Evolutionary conservation across 345 rosid genomes (phyloP), one percentile per base, ranked within the genome.

Genomic region (Dimocarpus longan): DNA sequence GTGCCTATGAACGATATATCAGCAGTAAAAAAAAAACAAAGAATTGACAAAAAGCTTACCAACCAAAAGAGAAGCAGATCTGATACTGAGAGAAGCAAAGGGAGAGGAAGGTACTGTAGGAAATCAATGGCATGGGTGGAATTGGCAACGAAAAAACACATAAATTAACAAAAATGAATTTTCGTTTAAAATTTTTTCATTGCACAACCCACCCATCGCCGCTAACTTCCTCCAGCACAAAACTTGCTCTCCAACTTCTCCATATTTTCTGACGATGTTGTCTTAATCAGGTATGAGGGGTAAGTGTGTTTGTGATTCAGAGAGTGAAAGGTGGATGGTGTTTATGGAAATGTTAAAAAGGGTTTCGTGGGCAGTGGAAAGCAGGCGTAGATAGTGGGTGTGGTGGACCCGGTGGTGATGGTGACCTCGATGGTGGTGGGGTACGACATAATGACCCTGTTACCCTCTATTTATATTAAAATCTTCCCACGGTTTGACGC

Each of bases 101-200:
- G 78, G 74, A 46, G n/a, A 77, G 80, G 80, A 59, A 68, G 75
- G 74, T 42, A 68, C 46, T 15, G 39, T 43, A 68, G 74, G 68
- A 77, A 69, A 69, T 77, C 26, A 42, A 52, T 10, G 80, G 80
- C 48, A 77, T 77, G 68, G 80, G 80, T 67, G 80, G 80, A 37
- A 39, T 77, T 37, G 80, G 80, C 73, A 77, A 77, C 73, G 37
- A 32, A 32, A 32, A 67, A 50, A 50, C 4, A 67, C 8, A 28
- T 3, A 10, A 19, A 63, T 59, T 24, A 11, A 67, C 15, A 3
- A 22, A 67, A 15, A n/a, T 16, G 11, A 16, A 76, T 68, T 16
- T 52, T 22, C 50, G 67, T 69, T 62, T 40, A 32, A 40, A 0
- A 3, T 50, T 50, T 50, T 13, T 5, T 50, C 15, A 50, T 50